Evolutionary conservation across 257 asterid genomes (phyloP), one percentile per base, ranked within the genome.

Genomic region (Solanum phureja): DNA sequence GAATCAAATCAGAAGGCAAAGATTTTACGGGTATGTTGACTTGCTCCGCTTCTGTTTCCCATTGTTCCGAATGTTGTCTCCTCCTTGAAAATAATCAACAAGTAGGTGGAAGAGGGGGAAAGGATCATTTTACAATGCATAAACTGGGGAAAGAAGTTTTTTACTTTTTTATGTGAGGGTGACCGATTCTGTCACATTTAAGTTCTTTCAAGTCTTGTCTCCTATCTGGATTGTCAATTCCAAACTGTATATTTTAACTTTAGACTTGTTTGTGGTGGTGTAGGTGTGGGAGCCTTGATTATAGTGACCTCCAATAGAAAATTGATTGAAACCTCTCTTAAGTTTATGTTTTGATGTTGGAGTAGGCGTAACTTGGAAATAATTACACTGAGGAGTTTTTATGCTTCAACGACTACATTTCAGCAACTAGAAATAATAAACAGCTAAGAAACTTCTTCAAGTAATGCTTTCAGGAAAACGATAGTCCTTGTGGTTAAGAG

Each of bases 1-100:
- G 99, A 96, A 94, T 90, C 99, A 90, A 97, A 96, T 91, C 99
- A 96, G 91, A 97, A 97, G 92, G 99, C 99, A 37, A 97, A 97
- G 91, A 97, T 97, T 92, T 90, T 97, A 88, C 94, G 99, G 98
- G 99, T 97, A 95, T 83, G 69, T 86, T 88, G 64, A 87, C 86
- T 73, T 89, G 75, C 83, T 88, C 52, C 34, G 38, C 37, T 83
- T 12, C 35, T 9, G 38, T 31, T 82, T 82, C 86, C 58, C 86
- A 49, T 31, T 49, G 19, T 16, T 82, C 71, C 31, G 42, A 49
- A 49, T 27, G 68, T 46, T 16, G 86, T 19, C 33, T 23, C 27
- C 85, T 29, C 85, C 71, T 82, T 19, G 86, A 82, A 49, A 49
- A 52, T 52, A 77, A 77, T 77, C 84, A 38, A 38, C 58, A 40